Conservation (phyloP, 2,329 filamentous ascomycete species). For the Colletotrichum musae region DNA sequence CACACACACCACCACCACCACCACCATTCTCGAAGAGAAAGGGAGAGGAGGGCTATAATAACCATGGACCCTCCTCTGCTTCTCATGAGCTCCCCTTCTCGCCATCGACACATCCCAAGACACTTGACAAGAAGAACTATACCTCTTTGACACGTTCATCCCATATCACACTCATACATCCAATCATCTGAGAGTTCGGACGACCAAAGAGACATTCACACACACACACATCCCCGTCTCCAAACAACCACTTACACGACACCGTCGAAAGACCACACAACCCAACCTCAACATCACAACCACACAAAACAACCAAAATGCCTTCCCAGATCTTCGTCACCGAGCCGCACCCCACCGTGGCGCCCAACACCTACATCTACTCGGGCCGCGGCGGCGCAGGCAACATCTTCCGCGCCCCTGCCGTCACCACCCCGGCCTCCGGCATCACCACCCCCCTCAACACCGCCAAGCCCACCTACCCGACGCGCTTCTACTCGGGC, state of each 20-base stretch:
- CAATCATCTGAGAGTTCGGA: constrained; percentile 30
- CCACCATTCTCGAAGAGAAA: constrained; percentile 17
- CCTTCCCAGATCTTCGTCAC: constrained; percentile 61
- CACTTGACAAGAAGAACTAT: not conserved
- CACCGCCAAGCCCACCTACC: constrained; percentile 56
- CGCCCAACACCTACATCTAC: constrained; percentile 63
- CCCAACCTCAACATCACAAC: constrained; percentile 3
- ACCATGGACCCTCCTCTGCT: constrained; percentile 31
- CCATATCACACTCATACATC: not conserved
- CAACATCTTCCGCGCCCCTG: constrained; percentile 66
- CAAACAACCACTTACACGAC: constrained; percentile 33
- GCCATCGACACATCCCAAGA: constrained; percentile 35
- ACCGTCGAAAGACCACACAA: constrained; percentile 26
- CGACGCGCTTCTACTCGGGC: constrained; percentile 73
- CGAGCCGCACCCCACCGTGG: constrained; percentile 64
- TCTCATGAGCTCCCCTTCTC: not conserved
- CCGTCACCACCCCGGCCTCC: constrained; percentile 55
- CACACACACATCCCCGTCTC: not conserved
- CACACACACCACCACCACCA: constrained; percentile 26
- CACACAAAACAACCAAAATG: constrained; percentile 53
- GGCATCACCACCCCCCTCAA: constrained; percentile 64
- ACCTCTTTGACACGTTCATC: constrained; percentile 8
- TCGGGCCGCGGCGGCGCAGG: constrained; percentile 70
- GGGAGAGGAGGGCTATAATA: constrained; percentile 29
- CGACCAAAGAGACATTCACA: constrained; percentile 10